A percentile compares a stretch with the other conserved stretches of the same genome.
phyloP scores from a whole-genome alignment of 2,329 filamentous ascomycete genomes.

The Metarhizium album region DNA sequence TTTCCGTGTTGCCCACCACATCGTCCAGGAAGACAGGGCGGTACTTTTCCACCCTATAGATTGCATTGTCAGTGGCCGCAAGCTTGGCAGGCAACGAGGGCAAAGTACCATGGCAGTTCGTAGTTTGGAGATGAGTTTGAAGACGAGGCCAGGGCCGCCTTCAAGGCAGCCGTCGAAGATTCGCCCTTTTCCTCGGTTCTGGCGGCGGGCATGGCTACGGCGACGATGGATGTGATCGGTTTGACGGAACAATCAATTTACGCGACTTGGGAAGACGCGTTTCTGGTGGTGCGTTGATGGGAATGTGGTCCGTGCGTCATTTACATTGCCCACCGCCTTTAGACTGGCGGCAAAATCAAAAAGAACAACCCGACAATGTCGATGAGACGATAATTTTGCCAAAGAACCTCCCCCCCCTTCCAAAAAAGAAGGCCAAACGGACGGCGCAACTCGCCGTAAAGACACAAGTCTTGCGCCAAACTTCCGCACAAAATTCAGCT shows the following conservation, averaged over 20 bases:
- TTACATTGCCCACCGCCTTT: slow-evolving; percentile 16
- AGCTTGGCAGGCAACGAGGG: neutral
- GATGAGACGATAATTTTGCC: too few relatives aligned
- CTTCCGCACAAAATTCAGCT: neutral
- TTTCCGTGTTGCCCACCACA: slow-evolving; percentile 95
- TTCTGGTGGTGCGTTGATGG: slow-evolving; percentile 5
- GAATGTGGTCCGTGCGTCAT: slow-evolving; percentile 18
- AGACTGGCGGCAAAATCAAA: slow-evolving; percentile 6
- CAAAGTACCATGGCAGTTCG: slow-evolving; percentile 64
- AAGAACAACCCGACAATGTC: too few relatives aligned
- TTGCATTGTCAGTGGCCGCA: neutral
- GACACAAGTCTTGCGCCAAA: neutral
- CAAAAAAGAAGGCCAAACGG: neutral
- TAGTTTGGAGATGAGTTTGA: slow-evolving; percentile 47
- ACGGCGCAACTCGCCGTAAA: neutral
- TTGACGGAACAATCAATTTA: slow-evolving; percentile 20
- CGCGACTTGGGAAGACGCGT: slow-evolving; percentile 27
- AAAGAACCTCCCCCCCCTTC: slow-evolving; percentile 1
- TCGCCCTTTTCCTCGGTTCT: slow-evolving; percentile 45
- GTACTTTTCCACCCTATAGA: slow-evolving; percentile 90
- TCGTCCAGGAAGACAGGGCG: slow-evolving; percentile 90
- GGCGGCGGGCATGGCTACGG: slow-evolving; percentile 34
- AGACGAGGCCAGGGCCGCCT: slow-evolving; percentile 40
- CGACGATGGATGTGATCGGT: slow-evolving; percentile 12
- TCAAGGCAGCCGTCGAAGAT: slow-evolving; percentile 48